Evolutionary conservation across 345 rosid species (phyloP), one percentile per base, ranked within the genome.

Genomic region (Eutrema yunnanense): DNA sequence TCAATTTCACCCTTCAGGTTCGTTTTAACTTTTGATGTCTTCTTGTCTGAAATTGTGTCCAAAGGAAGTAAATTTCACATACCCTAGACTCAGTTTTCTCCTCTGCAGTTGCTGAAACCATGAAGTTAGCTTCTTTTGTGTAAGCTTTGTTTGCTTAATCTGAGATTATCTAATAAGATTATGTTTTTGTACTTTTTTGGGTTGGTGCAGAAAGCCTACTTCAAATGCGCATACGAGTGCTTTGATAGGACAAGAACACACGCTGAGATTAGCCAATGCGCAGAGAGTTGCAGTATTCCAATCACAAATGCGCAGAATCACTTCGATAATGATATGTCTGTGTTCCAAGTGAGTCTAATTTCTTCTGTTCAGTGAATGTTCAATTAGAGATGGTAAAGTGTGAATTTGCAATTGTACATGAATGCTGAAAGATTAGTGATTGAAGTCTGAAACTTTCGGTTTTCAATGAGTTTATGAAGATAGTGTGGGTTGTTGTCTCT

Each of bases 151-250:
- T 47, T 47, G 33, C 6, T 37, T 65, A 29, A 34, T 58, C 32
- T 50, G 11, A 41, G 13, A 41, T 8, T 52, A 43, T 53, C 5
- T 30, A 22, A 7, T 26, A 50, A 50, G 29, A 4, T 3, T 6
- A 2, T 40, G 26, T 38, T 26, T 22, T 57, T 70, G 27, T 52
- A 7, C 5, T 63, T 38, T 38, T 22, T 56, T 56, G 53, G 42
- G 33, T 44, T 76, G 41, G 1, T 83, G 87, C 84, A 91, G 97
- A 86, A 84, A 82, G 95, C 92, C 0, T 94, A 94, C 73, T 91
- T 94, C 88, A 94, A 88, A 44, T 94, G 98, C 62, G 98, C 97
- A 2, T 83, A 91, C 12, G 95, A 91, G 62, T 94, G 98, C 84
- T 91, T 91, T 73, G 98, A 94, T 72, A 78, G 90, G 79, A 82